Percentiles rank a stretch among this genome's conserved stretches.
Evolutionary conservation across 106 monocot species (phyloP).

Genomic region (Triglochin maritima): DNA sequence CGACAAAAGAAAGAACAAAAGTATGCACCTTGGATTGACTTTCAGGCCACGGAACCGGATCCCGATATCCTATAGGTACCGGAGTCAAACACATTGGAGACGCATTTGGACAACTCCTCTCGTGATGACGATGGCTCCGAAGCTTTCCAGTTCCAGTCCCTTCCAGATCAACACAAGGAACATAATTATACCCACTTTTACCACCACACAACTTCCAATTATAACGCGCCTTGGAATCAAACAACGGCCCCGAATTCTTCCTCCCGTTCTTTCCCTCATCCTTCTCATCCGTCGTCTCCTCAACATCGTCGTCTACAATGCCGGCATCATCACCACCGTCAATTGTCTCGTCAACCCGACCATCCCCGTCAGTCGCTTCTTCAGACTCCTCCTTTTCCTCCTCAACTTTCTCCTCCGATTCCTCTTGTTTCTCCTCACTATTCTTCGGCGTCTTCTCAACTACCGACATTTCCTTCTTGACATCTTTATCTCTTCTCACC

Average conservation of each 20-base stretch:
- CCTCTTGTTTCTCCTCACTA: not conserved
- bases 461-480: not conserved
- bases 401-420: slow-evolving; percentile 7
- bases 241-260: slow-evolving; percentile 53
- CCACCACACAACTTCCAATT: slow-evolving; percentile 65
- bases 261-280: slow-evolving; percentile 12
- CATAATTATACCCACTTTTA: slow-evolving; percentile 44
- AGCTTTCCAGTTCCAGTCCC: slow-evolving; percentile 24
- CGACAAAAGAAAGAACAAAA: not conserved
- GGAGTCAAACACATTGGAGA: slow-evolving; percentile 54
- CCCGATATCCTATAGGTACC: slow-evolving; percentile 51
- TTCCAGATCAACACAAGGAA: slow-evolving; percentile 82
- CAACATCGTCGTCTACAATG: not conserved
- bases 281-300: slow-evolving; percentile 15
- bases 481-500: not conserved
- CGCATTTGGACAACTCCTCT: slow-evolving; percentile 62
- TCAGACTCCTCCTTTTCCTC: slow-evolving; percentile 19
- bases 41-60: slow-evolving; percentile 65
- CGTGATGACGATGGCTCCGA: slow-evolving; percentile 52
- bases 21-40: slow-evolving; percentile 55
- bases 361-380: slow-evolving; percentile 10
- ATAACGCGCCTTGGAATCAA: slow-evolving; percentile 42
- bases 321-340: slow-evolving; percentile 6
- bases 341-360: slow-evolving; percentile 19
- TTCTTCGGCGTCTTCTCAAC: not conserved